These are phyloP conservation scores for Sanguinoderma infundibulare DNA, from an alignment of 1,284 basidiomycete species.

Conservation along the genomic window DNA sequence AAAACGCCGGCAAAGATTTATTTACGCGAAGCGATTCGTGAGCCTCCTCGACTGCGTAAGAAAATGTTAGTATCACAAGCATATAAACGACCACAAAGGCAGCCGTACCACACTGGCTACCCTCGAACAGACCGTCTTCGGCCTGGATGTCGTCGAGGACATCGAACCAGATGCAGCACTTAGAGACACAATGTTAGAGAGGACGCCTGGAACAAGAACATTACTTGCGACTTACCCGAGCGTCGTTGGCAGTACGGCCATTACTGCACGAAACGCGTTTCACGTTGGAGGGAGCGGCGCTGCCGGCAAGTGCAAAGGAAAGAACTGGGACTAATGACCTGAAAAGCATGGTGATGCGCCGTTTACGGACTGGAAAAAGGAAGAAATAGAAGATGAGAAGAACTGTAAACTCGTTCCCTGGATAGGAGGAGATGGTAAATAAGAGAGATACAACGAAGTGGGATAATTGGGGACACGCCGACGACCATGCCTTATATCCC, in stretches of 20 bases:
- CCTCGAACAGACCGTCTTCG: constrained; percentile 1
- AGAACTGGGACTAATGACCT: constrained; percentile 9
- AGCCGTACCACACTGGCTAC: constrained; percentile 17
- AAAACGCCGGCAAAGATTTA: background rate
- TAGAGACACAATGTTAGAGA: no score
- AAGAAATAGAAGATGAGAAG: background rate
- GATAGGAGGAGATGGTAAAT: background rate
- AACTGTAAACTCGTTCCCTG: background rate
- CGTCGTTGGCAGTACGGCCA: constrained; percentile 36
- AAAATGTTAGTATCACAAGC: background rate
- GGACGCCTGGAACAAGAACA: no score
- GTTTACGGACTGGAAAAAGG: background rate
- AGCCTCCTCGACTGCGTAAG: constrained; percentile 25
- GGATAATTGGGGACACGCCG: no score
- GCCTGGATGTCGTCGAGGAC: constrained; percentile 15
- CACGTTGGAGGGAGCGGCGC: constrained; percentile 8
- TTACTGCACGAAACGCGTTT: constrained; percentile 21
- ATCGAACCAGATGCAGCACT: constrained; percentile 22
- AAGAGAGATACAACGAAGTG: no score
- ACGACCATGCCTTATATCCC: no score
- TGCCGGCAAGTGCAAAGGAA: background rate
- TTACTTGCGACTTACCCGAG: no score
- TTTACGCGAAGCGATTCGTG: constrained; percentile 24
- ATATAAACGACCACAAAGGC: background rate
- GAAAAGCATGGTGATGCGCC: constrained; percentile 8